Percentiles rank a stretch among this genome's conserved stretches.
phyloP scores from a whole-genome alignment of 2,329 filamentous ascomycete genomes.

The Ophiostoma tasmaniense region DNA sequence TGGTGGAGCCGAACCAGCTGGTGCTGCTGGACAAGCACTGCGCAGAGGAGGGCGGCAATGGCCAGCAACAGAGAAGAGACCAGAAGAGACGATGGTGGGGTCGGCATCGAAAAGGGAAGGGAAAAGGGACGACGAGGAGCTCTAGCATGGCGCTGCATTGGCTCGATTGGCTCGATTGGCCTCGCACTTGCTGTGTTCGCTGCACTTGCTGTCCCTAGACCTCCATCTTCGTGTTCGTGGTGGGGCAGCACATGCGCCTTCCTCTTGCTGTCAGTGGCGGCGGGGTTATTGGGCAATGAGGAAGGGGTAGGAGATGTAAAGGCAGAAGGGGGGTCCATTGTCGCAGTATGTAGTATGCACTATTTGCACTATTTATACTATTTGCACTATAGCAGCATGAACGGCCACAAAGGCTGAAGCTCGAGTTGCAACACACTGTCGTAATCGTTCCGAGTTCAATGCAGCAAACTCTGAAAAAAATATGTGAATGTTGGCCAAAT shows the following conservation, averaged over 20 bases:
- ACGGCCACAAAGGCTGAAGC: background rate
- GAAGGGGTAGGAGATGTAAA: background rate
- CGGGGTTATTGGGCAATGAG: background rate
- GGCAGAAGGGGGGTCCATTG: background rate
- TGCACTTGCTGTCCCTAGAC: background rate
- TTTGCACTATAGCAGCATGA: background rate
- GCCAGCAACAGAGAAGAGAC: constrained; percentile 26
- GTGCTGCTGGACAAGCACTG: constrained; percentile 19
- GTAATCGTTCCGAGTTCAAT: background rate
- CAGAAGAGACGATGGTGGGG: constrained; percentile 29
- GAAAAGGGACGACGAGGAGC: background rate
- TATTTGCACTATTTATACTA: background rate
- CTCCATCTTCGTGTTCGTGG: background rate
- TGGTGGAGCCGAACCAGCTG: constrained; percentile 8
- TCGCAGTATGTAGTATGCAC: background rate
- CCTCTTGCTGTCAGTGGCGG: constrained; percentile 1
- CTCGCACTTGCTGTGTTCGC: background rate
- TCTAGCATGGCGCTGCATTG: constrained; percentile 1
- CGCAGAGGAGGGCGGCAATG: constrained; percentile 17
- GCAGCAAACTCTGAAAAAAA: background rate
- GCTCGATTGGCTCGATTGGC: background rate
- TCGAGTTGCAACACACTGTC: background rate
- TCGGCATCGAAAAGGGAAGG: constrained; percentile 26
- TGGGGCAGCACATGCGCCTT: constrained; percentile 3
- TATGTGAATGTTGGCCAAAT: background rate